phyloP scores from a whole-genome alignment of 148 eudicot genomes.

The Diospyros kaki region DNA sequence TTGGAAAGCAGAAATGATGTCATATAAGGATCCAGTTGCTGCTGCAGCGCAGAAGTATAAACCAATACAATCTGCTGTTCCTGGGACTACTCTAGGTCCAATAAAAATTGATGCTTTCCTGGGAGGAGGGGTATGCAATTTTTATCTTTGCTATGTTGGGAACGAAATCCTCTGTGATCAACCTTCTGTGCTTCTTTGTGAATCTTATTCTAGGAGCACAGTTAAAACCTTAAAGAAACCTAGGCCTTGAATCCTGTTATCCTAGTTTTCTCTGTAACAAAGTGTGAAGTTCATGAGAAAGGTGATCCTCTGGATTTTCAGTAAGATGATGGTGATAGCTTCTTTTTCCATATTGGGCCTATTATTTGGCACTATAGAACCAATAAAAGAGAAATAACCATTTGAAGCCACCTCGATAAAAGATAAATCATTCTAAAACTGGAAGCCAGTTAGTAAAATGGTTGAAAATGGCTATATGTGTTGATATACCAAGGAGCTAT shows the following conservation, averaged over 20 bases:
- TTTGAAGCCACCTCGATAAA: background rate
- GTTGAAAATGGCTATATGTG: background rate
- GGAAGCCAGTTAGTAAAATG: background rate
- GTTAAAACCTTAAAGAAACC: background rate
- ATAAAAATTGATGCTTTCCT: conserved; percentile 83
- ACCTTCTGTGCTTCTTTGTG: background rate
- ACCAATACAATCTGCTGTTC: conserved; percentile 98
- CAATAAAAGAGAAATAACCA: conserved; percentile 4
- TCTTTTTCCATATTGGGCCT: too few species aligned
- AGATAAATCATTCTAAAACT: background rate
- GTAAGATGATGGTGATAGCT: background rate
- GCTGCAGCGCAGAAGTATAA: conserved; percentile 82
- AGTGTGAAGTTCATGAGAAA: background rate
- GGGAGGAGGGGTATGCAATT: conserved; percentile 81
- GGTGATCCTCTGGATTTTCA: background rate
- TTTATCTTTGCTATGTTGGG: background rate
- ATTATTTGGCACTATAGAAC: too few species aligned
- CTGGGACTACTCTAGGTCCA: conserved; percentile 97
- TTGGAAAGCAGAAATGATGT: conserved; percentile 56
- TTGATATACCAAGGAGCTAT: background rate
- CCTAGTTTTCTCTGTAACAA: background rate
- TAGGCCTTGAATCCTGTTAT: background rate
- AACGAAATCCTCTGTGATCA: background rate
- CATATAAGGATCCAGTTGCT: conserved; percentile 86
- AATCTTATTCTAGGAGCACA: background rate